Percentiles rank a stretch among this genome's conserved stretches.
These are phyloP conservation scores for Bisporella sp. DNA, from an alignment of 2,329 filamentous ascomycete species.

Conservation along the genomic window DNA sequence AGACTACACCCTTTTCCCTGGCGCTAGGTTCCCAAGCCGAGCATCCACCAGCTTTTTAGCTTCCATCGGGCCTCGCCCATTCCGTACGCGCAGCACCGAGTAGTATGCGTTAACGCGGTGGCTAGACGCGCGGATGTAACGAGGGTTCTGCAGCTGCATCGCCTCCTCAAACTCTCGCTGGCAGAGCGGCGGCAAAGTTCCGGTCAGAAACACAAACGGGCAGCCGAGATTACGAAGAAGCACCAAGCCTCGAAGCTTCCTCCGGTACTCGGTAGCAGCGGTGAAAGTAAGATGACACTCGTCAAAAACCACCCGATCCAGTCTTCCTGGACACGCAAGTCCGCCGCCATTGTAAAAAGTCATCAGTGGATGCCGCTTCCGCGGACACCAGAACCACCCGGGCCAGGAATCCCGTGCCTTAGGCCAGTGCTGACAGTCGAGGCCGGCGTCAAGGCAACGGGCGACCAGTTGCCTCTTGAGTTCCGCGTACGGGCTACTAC, in stretches of 20 bases:
- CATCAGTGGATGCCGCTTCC: neutral
- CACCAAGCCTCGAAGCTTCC: constrained; percentile 1
- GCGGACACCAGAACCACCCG: constrained; percentile 3
- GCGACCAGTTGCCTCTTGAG: constrained; percentile 1
- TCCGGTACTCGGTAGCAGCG: constrained; percentile 1
- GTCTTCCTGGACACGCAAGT: neutral
- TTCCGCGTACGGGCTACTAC: constrained; percentile 4
- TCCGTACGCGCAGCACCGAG: neutral
- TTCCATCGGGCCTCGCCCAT: neutral
- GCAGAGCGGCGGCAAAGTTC: neutral
- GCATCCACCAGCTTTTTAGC: neutral
- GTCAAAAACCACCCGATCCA: constrained; percentile 6
- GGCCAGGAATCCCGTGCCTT: neutral
- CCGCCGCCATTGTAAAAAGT: constrained; percentile 4
- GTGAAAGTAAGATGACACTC: constrained; percentile 5
- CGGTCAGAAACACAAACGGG: constrained; percentile 3
- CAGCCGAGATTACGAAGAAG: constrained; percentile 3
- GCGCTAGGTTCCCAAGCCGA: neutral
- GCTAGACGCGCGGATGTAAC: neutral
- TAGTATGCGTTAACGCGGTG: neutral
- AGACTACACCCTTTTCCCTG: neutral
- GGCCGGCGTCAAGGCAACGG: neutral
- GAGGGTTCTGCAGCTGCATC: neutral
- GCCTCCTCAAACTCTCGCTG: neutral
- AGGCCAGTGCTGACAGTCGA: constrained; percentile 2